Conservation (phyloP, 2,329 filamentous ascomycete species). For the Aureobasidium sp. region DNA sequence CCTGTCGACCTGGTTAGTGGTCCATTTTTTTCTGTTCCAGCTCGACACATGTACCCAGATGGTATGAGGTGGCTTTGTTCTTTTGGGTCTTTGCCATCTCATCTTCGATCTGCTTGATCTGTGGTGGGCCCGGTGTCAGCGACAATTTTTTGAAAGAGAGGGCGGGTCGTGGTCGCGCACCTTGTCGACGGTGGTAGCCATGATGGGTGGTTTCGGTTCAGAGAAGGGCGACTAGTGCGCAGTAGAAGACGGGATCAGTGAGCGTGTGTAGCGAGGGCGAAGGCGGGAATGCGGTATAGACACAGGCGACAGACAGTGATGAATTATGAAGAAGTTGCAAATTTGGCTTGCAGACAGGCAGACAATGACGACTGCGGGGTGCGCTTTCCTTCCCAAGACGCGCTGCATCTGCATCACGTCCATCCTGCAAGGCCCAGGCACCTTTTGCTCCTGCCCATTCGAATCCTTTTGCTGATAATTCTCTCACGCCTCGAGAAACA, state of each 20-base stretch:
- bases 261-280: constrained; percentile 1
- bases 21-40: too few relatives aligned
- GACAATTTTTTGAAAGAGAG: constrained; percentile 26
- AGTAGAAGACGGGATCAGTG: not conserved
- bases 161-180: constrained; percentile 40
- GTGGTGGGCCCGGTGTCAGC: constrained; percentile 29
- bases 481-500: not conserved
- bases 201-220: constrained; percentile 43
- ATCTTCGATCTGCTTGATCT: constrained; percentile 96
- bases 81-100: constrained; percentile 98
- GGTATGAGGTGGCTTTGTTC: constrained; percentile 91
- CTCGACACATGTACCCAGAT: constrained; percentile 55
- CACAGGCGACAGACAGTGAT: not conserved
- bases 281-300: not conserved
- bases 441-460: too few relatives aligned
- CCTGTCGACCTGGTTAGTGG: constrained; percentile 33
- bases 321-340: constrained; percentile 13
- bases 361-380: constrained; percentile 14
- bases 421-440: too few relatives aligned
- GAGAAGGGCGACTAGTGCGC: not conserved
- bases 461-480: not conserved
- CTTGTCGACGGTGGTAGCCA: constrained; percentile 98
- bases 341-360: not conserved
- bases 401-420: too few relatives aligned
- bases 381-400: not conserved